Conservation (phyloP, 116 monocot genomes). For the Zostera marina region DNA sequence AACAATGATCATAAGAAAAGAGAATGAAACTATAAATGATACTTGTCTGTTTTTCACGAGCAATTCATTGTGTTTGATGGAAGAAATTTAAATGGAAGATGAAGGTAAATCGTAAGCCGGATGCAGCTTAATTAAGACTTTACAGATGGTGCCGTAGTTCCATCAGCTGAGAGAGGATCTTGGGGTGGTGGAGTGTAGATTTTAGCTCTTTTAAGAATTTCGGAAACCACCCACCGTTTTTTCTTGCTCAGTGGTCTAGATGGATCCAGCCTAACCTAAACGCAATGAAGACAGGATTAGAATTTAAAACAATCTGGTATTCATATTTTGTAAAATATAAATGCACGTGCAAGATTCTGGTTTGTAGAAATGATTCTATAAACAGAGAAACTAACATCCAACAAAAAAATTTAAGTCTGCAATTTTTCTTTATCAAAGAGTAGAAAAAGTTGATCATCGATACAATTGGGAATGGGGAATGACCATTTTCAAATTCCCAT, state of each 20-base stretch:
- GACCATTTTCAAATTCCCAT: too few relatives aligned
- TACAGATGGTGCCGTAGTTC: background rate
- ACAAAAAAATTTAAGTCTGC: too few relatives aligned
- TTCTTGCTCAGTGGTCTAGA: conserved; percentile 78
- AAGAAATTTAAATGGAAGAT: background rate
- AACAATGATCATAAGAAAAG: too few relatives aligned
- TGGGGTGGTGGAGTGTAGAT: conserved; percentile 20
- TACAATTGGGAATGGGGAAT: too few relatives aligned
- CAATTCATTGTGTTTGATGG: background rate
- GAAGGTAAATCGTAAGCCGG: background rate
- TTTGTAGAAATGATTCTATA: too few relatives aligned
- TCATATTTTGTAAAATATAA: background rate
- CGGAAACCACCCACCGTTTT: conserved; percentile 81
- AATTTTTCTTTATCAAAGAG: too few relatives aligned
- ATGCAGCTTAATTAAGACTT: background rate
- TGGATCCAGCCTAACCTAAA: conserved; percentile 64
- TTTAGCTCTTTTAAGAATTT: conserved; percentile 69
- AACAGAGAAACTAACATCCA: too few relatives aligned
- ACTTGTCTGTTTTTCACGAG: background rate
- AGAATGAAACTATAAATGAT: background rate
- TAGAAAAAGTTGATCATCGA: too few relatives aligned
- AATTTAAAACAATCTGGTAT: background rate
- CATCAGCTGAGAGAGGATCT: conserved; percentile 1
- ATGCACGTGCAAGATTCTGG: too few relatives aligned
- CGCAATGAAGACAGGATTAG: background rate